These are phyloP conservation scores for Peronospora farinosa DNA, from an alignment of 352 stramenopile species.

Conservation along the genomic window DNA sequence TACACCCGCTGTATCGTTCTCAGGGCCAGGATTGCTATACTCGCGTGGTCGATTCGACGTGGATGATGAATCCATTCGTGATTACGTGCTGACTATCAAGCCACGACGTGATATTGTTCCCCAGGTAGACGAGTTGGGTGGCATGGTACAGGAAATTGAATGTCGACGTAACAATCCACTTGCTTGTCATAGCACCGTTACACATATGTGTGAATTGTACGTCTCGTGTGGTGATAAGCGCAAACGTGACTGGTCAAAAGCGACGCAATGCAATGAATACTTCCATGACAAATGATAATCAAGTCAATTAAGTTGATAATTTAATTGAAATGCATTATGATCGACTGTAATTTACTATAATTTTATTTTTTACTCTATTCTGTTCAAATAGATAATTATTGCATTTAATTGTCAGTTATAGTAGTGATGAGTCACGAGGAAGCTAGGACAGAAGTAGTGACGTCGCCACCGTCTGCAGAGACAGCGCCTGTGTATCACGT, in stretches of 20 bases:
- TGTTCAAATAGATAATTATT: too few relatives aligned
- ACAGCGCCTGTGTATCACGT: slow-evolving; percentile 50
- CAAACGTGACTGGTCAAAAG: slow-evolving; percentile 70
- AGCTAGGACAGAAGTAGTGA: slow-evolving; percentile 26
- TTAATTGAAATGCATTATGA: too few relatives aligned
- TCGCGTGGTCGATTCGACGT: slow-evolving; percentile 66
- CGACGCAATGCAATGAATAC: slow-evolving; percentile 65
- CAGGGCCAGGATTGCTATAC: slow-evolving; percentile 64
- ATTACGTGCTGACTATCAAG: slow-evolving; percentile 81
- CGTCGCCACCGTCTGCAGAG: slow-evolving; percentile 11
- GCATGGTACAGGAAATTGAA: slow-evolving; percentile 85
- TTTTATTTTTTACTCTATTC: too few relatives aligned
- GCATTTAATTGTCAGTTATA: slow-evolving; percentile 1
- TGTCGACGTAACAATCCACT: slow-evolving; percentile 72
- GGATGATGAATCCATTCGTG: slow-evolving; percentile 59
- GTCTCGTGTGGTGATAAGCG: slow-evolving; percentile 73
- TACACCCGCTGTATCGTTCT: slow-evolving; percentile 69
- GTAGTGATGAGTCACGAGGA: slow-evolving; percentile 33
- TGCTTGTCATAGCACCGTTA: slow-evolving; percentile 77
- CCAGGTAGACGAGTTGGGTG: slow-evolving; percentile 64
- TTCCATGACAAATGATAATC: slow-evolving; percentile 25
- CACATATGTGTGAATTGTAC: slow-evolving; percentile 82
- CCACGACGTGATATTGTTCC: slow-evolving; percentile 72
- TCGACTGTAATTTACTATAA: too few relatives aligned
- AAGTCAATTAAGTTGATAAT: too few relatives aligned